Base-by-base conservation (phyloP, 371 early-diverging fungal species). In the Smittium culicis region DNA sequence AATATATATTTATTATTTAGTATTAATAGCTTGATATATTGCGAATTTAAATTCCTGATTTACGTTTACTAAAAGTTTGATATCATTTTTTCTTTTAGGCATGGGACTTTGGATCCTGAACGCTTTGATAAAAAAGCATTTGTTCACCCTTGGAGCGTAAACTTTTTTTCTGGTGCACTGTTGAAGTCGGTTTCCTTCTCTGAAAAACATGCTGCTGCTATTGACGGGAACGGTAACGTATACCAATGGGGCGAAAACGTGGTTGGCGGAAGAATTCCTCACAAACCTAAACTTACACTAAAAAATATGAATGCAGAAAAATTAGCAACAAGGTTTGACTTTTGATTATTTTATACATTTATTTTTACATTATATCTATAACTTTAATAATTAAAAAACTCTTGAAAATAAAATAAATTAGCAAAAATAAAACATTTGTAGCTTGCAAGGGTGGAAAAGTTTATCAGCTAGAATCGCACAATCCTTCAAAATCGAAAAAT, bases 211-310 rank as follows among this genome's bases (percentile, higher is more conserved):
- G 76, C 76, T 2, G 70, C 75, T 3, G 76, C 76, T 0, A 35
- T 74, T 20, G 76, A 75, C 59, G 24, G 54, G 11, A 65, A 72
- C 25, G 76, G 76, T 56, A n/a, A 33, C 32, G 32, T 75, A 25
- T 75, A 66, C 66, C 76, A 75, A 57, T 75, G 76, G 76, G 76
- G 76, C 17, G 68, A 73, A 0, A 71, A 73, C 2, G 71, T 75
- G 58, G 57, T 62, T 11, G 74, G 72, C 61, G 32, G 33, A 1
- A 57, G 32, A 31, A 24, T 33, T 8, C 67, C 76, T 0, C 76
- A 75, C 20, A 34, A 27, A 54, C 75, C 76, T 3, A 31, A 57
- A 2, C 61, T 66, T 30, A 71, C 74, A 1, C 64, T 74, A 1
- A 34, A 31, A 25, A 70, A 74, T 25, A 24, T 71, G 2, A 27